phyloP scores from a whole-genome alignment of 345 rosid genomes.

The Eucalyptus curtisii region DNA sequence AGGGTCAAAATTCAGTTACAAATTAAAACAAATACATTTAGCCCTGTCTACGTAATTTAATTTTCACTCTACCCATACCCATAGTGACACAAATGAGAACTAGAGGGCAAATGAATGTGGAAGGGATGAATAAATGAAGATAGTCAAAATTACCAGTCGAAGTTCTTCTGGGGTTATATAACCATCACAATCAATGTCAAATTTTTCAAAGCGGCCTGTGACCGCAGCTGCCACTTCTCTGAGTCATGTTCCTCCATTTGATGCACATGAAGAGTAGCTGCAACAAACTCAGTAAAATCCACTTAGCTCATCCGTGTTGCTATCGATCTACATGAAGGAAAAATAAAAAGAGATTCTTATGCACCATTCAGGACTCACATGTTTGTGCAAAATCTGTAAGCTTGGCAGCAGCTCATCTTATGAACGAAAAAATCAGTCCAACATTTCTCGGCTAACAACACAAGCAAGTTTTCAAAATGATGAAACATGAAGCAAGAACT shows the following conservation, averaged over 20 bases:
- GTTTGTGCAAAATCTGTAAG: background rate
- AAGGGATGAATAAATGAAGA: background rate
- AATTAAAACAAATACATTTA: background rate
- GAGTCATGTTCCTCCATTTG: conserved; percentile 88
- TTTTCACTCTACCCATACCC: background rate
- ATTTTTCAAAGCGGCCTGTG: conserved; percentile 86
- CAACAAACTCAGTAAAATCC: conserved; percentile 88
- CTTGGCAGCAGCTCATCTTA: background rate
- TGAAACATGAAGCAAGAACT: background rate
- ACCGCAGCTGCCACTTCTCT: conserved; percentile 74
- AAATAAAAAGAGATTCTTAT: background rate
- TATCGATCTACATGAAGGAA: conserved; percentile 53
- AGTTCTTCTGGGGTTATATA: conserved; percentile 94
- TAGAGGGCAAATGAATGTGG: background rate
- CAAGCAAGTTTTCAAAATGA: background rate
- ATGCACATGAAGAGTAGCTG: conserved; percentile 86
- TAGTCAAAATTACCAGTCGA: conserved; percentile 44
- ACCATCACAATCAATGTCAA: conserved; percentile 88
- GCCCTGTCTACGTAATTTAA: background rate
- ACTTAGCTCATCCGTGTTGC: conserved; percentile 98
- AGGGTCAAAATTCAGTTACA: background rate
- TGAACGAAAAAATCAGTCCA: background rate
- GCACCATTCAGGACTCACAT: background rate
- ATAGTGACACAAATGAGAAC: background rate
- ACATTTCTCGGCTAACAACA: background rate